Evolutionary conservation across 345 rosid species (phyloP).

Genomic region (Hibiscus mutabilis): DNA sequence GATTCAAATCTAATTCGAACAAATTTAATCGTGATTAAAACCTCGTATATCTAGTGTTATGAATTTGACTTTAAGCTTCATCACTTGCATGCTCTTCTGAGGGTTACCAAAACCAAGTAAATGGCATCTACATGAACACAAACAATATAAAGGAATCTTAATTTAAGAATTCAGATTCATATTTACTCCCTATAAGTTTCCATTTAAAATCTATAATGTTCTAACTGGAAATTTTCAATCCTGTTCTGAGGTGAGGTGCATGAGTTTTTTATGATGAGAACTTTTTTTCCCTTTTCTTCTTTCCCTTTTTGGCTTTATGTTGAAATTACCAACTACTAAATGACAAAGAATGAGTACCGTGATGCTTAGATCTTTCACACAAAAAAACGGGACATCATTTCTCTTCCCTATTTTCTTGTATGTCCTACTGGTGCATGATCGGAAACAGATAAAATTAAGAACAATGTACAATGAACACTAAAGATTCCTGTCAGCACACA

Average conservation of each 20-base stretch:
- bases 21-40: background rate
- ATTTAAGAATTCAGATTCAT: background rate
- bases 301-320: background rate
- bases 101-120: too few relatives aligned
- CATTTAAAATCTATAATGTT: background rate
- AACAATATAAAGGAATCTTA: background rate
- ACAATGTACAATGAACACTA: background rate
- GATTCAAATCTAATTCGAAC: background rate
- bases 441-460: background rate
- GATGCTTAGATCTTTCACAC: background rate
- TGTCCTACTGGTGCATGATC: background rate
- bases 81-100: too few relatives aligned
- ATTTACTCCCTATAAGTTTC: background rate
- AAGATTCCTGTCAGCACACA: background rate
- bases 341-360: background rate
- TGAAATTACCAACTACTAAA: constrained; percentile 3
- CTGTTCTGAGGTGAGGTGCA: background rate
- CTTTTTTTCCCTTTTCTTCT: background rate
- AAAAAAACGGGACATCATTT: background rate
- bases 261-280: background rate
- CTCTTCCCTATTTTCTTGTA: background rate
- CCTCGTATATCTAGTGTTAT: background rate
- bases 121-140: too few relatives aligned
- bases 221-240: background rate
- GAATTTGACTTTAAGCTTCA: background rate